Evolutionary conservation across 345 rosid species (phyloP).

Genomic region (Sonneratia alba): DNA sequence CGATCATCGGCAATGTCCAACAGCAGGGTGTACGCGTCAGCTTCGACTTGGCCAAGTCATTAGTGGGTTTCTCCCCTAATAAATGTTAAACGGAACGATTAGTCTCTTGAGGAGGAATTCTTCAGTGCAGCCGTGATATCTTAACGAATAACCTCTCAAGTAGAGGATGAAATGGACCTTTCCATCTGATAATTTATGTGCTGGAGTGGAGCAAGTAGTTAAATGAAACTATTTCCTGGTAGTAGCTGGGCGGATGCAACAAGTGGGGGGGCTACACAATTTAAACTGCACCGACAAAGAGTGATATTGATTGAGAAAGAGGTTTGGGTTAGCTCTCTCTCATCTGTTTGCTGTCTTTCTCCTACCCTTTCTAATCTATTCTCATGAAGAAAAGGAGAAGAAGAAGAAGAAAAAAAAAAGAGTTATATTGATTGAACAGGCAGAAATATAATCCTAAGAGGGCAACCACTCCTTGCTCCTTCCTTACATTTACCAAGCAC

Average conservation of each 20-base stretch:
- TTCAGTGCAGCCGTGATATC: too few relatives aligned
- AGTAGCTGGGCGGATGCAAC: constrained; percentile 8
- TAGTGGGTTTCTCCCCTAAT: constrained; percentile 54
- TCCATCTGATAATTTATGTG: neutral
- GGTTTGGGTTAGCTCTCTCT: too few relatives aligned
- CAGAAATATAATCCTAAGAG: too few relatives aligned
- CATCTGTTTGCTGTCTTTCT: too few relatives aligned
- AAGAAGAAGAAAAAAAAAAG: too few relatives aligned
- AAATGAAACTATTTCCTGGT: neutral
- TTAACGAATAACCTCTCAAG: neutral
- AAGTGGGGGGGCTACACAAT: constrained; percentile 9
- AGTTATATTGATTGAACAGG: too few relatives aligned
- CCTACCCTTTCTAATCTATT: too few relatives aligned
- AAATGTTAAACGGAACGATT: constrained; percentile 32
- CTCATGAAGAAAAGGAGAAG: too few relatives aligned
- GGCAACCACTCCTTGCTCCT: too few relatives aligned
- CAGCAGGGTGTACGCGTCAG: constrained; percentile 89
- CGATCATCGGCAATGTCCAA: constrained; percentile 92
- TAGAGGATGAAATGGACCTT: neutral
- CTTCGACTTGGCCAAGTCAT: constrained; percentile 55
- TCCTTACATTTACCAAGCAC: too few relatives aligned
- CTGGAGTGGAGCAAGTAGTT: neutral
- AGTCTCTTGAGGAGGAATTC: neutral
- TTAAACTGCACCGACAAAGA: too few relatives aligned
- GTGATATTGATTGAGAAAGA: too few relatives aligned